These are phyloP conservation scores for Ophiognomonia clavigignenti-juglandacearum DNA, from an alignment of 2,329 filamentous ascomycete genomes.

Conservation along the genomic window DNA sequence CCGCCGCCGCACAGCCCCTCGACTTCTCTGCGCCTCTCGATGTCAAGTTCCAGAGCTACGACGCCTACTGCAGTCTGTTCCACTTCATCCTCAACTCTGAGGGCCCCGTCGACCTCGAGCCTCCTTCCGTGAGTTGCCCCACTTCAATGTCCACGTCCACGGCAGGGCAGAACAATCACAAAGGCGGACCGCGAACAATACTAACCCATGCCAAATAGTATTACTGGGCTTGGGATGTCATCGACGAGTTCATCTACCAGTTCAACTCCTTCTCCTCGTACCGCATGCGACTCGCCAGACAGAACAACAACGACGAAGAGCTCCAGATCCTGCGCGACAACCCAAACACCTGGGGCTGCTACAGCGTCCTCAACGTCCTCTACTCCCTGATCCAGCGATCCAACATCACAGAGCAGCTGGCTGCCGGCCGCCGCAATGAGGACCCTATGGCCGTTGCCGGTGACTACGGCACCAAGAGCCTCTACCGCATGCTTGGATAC, in stretches of 20 bases:
- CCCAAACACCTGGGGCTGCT: slow-evolving; percentile 99
- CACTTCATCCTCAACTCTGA: slow-evolving; percentile 99
- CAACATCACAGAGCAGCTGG: slow-evolving; percentile 96
- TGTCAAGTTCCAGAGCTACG: slow-evolving; percentile 97
- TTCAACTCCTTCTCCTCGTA: slow-evolving; percentile 99
- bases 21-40: slow-evolving; percentile 95
- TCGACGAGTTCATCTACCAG: slow-evolving; percentile 99
- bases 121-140: slow-evolving; percentile 73
- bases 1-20: slow-evolving; percentile 86
- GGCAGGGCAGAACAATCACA: neutral
- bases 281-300: slow-evolving; percentile 82
- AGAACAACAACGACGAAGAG: slow-evolving; percentile 85
- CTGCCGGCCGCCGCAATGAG: slow-evolving; percentile 89
- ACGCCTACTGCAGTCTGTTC: slow-evolving; percentile 98
- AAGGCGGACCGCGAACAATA: slow-evolving; percentile 1
- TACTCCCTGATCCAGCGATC: slow-evolving; percentile 98
- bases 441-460: slow-evolving; percentile 84
- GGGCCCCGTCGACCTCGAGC: slow-evolving; percentile 94
- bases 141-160: neutral
- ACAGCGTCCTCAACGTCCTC: slow-evolving; percentile 97
- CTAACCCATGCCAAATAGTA: slow-evolving; percentile 53
- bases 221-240: slow-evolving; percentile 99
- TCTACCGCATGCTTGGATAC: slow-evolving; percentile 98
- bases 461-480: slow-evolving; percentile 88
- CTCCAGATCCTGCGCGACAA: slow-evolving; percentile 88